Percentiles rank a stretch among this genome's conserved stretches.
Evolutionary conservation across 1,284 basidiomycete species (phyloP).

Genomic region (Ustilago loliicola): DNA sequence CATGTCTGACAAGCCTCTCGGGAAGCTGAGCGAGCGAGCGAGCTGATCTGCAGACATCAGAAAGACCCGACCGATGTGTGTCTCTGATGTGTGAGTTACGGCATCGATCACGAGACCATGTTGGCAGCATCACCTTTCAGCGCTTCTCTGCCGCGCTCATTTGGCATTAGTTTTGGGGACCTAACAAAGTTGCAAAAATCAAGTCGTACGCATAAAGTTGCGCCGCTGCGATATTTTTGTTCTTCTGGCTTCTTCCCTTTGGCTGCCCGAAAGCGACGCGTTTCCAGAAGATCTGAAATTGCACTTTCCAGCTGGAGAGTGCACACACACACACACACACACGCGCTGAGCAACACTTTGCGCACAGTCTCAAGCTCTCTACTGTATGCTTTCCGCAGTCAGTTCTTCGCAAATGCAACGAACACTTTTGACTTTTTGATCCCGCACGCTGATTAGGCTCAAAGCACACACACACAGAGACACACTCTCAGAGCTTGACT

Average conservation of each 20-base stretch:
- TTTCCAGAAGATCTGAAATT: constrained; percentile 19
- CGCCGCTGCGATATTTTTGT: constrained; percentile 15
- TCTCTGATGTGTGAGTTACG: not conserved
- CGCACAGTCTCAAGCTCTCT: not conserved
- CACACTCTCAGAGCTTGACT: not conserved
- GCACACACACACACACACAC: constrained; percentile 11
- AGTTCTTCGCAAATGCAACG: constrained; percentile 7
- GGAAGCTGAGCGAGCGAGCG: not conserved
- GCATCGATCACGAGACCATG: constrained; percentile 5
- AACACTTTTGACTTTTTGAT: constrained; percentile 6
- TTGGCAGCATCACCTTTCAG: not conserved
- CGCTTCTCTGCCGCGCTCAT: not conserved
- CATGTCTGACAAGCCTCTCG: not conserved
- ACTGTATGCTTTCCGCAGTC: too few relatives aligned
- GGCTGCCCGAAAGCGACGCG: constrained; percentile 13
- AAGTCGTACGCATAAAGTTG: not conserved
- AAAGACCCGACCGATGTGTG: too few relatives aligned
- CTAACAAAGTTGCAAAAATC: constrained; percentile 12
- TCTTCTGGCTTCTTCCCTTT: constrained; percentile 44
- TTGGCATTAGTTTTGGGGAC: not conserved
- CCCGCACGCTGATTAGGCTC: not conserved
- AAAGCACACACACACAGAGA: too few relatives aligned
- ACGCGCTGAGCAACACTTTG: constrained; percentile 27
- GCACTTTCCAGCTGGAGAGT: not conserved
- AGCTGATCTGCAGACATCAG: too few relatives aligned